These are phyloP conservation scores for Rhizopogon roseolus DNA, from an alignment of 768 basidiomycete species.

Conservation along the genomic window DNA sequence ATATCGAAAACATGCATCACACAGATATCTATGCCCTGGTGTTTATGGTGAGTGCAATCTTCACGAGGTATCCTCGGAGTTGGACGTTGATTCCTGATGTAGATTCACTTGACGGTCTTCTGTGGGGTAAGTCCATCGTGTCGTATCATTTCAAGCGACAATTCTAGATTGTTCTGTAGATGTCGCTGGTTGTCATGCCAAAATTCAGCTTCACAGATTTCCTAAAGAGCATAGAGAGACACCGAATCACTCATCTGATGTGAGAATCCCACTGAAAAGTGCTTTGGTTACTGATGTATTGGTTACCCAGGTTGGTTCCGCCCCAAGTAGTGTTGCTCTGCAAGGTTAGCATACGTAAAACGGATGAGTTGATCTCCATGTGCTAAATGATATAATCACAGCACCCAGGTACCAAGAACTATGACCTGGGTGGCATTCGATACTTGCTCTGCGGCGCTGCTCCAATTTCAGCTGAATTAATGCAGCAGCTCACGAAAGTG, in stretches of 20 bases:
- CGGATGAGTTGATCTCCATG: not conserved
- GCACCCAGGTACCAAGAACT: constrained; percentile 46
- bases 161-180: constrained; percentile 24
- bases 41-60: constrained; percentile 38
- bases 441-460: constrained; percentile 59
- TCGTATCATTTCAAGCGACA: not conserved
- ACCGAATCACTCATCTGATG: constrained; percentile 56
- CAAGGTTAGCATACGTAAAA: constrained; percentile 38
- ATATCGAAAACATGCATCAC: constrained; percentile 1
- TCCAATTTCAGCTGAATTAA: constrained; percentile 55
- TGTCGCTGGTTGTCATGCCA: constrained; percentile 53
- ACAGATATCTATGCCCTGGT: constrained; percentile 60
- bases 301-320: constrained; percentile 49
- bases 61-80: not conserved
- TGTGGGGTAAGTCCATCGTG: constrained; percentile 36
- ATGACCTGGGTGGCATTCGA: constrained; percentile 49
- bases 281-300: not conserved
- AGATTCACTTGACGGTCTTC: constrained; percentile 51
- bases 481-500: constrained; percentile 36
- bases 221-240: constrained; percentile 53
- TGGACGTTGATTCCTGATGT: constrained; percentile 2
- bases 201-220: constrained; percentile 59
- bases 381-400: constrained; percentile 13
- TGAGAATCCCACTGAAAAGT: constrained; percentile 20
- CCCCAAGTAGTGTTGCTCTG: constrained; percentile 63